Conservation (phyloP, 1,284 basidiomycete species). For the Apiotrichum montevideense region DNA sequence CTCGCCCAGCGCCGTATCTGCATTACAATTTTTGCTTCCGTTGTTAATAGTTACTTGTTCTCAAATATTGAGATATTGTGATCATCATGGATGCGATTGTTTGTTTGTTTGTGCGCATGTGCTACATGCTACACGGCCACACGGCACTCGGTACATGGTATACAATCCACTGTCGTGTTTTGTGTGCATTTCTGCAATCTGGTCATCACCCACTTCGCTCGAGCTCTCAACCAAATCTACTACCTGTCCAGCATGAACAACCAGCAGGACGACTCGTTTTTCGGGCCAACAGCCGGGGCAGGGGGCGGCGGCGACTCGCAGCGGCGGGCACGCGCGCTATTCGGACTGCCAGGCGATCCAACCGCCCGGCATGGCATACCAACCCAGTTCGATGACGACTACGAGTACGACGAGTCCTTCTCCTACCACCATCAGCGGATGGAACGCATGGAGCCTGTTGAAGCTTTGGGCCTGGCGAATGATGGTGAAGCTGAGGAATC, state of each 20-base stretch:
- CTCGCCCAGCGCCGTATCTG: too few species aligned
- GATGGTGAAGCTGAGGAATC: neutral
- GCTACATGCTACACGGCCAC: too few species aligned
- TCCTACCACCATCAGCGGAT: neutral
- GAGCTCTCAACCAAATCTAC: too few species aligned
- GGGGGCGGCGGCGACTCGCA: neutral
- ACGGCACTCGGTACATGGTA: too few species aligned
- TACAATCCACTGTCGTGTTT: too few species aligned
- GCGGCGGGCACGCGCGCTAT: neutral
- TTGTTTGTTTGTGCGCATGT: too few species aligned
- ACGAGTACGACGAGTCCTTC: slow-evolving; percentile 2
- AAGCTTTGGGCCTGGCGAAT: neutral
- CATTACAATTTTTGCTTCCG: too few species aligned
- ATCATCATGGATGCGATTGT: too few species aligned
- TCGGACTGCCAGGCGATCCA: slow-evolving; percentile 1
- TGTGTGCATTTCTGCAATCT: too few species aligned
- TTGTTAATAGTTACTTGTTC: too few species aligned
- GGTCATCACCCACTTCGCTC: too few species aligned
- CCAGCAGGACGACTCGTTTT: slow-evolving; percentile 16
- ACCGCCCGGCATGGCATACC: neutral
- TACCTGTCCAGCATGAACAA: neutral
- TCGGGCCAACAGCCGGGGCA: slow-evolving; percentile 3
- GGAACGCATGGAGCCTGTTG: neutral
- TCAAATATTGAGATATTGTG: too few species aligned
- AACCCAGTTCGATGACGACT: neutral